A percentile compares a stretch with the other conserved stretches of the same genome.
These are phyloP conservation scores for Wickerhamomyces sp. DNA, from an alignment of 1,139 yeast species.

Conservation along the genomic window DNA sequence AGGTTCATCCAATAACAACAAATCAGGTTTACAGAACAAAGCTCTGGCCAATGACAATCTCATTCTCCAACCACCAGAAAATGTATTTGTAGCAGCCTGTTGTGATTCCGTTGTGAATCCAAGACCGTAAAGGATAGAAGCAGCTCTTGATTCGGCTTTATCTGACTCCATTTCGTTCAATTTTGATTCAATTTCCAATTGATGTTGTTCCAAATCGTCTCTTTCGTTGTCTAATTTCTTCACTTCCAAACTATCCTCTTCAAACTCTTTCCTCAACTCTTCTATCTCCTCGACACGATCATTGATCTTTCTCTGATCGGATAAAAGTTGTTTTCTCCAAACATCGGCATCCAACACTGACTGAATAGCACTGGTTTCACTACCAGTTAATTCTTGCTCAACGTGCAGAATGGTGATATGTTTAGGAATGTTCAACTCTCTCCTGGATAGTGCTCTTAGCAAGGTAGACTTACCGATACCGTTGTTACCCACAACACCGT, in stretches of 20 bases:
- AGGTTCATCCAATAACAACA: conserved; percentile 92
- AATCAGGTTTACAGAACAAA: conserved; percentile 92
- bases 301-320: conserved; percentile 70
- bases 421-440: conserved; percentile 90
- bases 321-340: conserved; percentile 87
- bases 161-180: conserved; percentile 91
- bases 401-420: conserved; percentile 95
- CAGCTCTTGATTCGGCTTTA: conserved; percentile 96
- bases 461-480: conserved; percentile 99
- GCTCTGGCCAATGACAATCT: conserved; percentile 97
- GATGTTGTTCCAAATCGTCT: conserved; percentile 73
- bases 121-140: conserved; percentile 86
- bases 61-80: conserved; percentile 99
- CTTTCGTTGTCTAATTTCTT: conserved; percentile 84
- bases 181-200: conserved; percentile 76
- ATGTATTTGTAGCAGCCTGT: conserved; percentile 73
- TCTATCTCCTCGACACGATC: conserved; percentile 76
- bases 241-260: conserved; percentile 77
- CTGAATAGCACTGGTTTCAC: conserved; percentile 84
- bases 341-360: conserved; percentile 98
- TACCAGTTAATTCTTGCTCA: conserved; percentile 95
- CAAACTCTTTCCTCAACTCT: conserved; percentile 60
- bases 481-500: conserved; percentile 96
- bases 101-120: conserved; percentile 93
- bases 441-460: conserved; percentile 81